phyloP scores from a whole-genome alignment of 2,329 filamentous ascomycete species.

The Neospermospora avenae region DNA sequence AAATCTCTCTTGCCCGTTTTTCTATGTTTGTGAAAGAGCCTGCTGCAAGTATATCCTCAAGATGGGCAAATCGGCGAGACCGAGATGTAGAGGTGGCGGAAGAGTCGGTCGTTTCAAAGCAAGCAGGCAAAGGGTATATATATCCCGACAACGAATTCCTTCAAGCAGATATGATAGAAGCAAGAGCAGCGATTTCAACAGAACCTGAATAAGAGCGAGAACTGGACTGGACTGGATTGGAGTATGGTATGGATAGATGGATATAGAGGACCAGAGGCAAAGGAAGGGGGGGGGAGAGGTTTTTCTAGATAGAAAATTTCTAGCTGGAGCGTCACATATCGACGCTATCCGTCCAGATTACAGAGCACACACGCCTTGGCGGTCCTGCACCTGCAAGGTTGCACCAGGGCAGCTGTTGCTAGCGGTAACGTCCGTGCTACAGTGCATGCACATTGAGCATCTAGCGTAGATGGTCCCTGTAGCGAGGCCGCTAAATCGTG shows the following conservation, averaged over 20 bases:
- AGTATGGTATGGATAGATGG: background rate
- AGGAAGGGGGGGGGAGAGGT: constrained; percentile 2
- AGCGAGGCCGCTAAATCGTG: background rate
- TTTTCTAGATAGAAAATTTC: constrained; percentile 21
- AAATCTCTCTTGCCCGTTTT: background rate
- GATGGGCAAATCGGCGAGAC: background rate
- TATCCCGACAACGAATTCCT: constrained; percentile 14
- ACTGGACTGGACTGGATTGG: constrained; percentile 2
- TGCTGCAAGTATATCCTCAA: background rate
- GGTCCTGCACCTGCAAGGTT: background rate
- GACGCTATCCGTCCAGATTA: constrained; percentile 7
- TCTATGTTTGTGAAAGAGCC: constrained; percentile 1
- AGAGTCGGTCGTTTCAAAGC: constrained; percentile 5
- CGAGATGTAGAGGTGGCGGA: background rate
- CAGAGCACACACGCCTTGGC: constrained; percentile 2
- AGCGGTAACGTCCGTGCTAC: constrained; percentile 8
- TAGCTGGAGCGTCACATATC: constrained; percentile 3
- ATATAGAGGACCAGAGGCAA: constrained; percentile 5
- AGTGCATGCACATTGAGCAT: constrained; percentile 2
- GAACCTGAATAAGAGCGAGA: constrained; percentile 2
- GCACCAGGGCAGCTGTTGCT: constrained; percentile 3
- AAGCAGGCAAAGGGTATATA: constrained; percentile 3
- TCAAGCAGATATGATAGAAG: constrained; percentile 16
- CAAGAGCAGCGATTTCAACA: background rate
- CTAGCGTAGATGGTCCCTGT: background rate